Evolutionary conservation across 2,329 filamentous ascomycete genomes (phyloP).

Genomic region (Colletotrichum sublineola): DNA sequence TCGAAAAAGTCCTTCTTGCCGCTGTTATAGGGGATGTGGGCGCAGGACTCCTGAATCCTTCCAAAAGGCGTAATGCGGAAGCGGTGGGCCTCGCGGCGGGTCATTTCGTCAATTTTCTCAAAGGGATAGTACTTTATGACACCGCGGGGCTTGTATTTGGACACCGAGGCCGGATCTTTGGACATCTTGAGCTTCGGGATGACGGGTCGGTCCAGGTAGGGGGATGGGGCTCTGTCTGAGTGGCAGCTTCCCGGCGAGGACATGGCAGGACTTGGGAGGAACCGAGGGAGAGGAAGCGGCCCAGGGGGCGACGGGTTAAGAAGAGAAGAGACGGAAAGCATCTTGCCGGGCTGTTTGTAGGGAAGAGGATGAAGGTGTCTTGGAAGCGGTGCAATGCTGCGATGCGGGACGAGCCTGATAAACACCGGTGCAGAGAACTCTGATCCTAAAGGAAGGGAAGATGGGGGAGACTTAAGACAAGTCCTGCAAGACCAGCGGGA

Average conservation of each 20-base stretch:
- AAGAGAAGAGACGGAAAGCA: constrained; percentile 75
- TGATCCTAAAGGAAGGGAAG: constrained; percentile 41
- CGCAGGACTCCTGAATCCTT: constrained; percentile 70
- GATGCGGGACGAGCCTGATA: constrained; percentile 33
- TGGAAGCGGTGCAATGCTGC: constrained; percentile 37
- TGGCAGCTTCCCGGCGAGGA: constrained; percentile 53
- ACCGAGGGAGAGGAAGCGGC: constrained; percentile 55
- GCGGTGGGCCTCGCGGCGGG: constrained; percentile 69
- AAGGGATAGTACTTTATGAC: constrained; percentile 80
- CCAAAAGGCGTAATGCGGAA: constrained; percentile 78
- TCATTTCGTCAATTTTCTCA: constrained; percentile 72
- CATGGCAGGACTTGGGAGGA: constrained; percentile 57
- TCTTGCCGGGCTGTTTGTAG: constrained; percentile 54
- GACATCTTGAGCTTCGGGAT: constrained; percentile 69
- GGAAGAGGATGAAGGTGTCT: constrained; percentile 33
- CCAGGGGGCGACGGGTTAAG: constrained; percentile 72
- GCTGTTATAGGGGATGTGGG: constrained; percentile 93
- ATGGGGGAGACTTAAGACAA: constrained; percentile 50
- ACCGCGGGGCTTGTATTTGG: constrained; percentile 73
- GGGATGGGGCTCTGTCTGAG: constrained; percentile 49
- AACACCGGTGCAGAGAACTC: constrained; percentile 25
- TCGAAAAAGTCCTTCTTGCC: constrained; percentile 90
- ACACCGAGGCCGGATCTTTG: constrained; percentile 75
- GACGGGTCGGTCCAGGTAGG: constrained; percentile 46
- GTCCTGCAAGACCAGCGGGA: constrained; percentile 47